Evolutionary conservation across 257 asterid species (phyloP).

Genomic region (Lycium ferocissimum): DNA sequence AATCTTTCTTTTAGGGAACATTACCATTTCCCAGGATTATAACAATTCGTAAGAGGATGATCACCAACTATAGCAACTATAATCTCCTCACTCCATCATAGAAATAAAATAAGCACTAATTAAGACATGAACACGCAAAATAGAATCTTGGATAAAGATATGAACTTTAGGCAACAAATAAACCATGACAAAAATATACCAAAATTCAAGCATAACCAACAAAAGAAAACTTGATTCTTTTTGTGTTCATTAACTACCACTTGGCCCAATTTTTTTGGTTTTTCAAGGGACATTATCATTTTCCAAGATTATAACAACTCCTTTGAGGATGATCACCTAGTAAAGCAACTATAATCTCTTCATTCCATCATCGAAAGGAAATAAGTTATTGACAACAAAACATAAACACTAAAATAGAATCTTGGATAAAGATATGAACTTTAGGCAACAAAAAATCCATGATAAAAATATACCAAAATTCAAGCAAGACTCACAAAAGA

Average conservation of each 20-base stretch:
- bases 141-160: background rate
- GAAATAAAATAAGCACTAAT: background rate
- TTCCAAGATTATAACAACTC: no score
- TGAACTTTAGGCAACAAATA: background rate
- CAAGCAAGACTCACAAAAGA: background rate
- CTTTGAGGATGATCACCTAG: no score
- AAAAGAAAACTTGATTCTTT: background rate
- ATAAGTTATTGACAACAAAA: background rate
- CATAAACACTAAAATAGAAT: background rate
- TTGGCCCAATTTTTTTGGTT: background rate
- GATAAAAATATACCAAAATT: background rate
- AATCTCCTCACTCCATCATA: conserved; percentile 9
- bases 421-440: background rate
- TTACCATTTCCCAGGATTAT: background rate
- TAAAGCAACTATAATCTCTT: background rate
- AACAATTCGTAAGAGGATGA: background rate
- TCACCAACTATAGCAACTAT: background rate
- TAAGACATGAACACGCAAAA: background rate
- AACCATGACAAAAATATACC: background rate
- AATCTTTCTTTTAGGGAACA: background rate
- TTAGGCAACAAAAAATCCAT: background rate
- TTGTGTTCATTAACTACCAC: background rate
- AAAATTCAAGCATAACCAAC: background rate
- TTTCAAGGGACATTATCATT: no score
- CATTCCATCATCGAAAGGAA: background rate